Conservation (phyloP, 2,329 filamentous ascomycete genomes). For the Orbilia javanica region DNA sequence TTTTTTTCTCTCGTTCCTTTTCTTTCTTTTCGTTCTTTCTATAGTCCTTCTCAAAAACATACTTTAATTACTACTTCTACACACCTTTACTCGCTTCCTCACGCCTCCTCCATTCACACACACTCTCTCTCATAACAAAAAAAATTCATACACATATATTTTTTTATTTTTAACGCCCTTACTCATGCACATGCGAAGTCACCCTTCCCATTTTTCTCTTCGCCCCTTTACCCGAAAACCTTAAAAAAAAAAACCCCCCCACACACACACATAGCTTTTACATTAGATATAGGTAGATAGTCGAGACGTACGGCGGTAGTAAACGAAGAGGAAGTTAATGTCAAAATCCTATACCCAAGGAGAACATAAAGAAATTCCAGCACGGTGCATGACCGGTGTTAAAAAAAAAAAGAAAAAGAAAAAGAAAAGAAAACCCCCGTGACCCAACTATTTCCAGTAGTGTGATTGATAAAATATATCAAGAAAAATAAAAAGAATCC, state of each 20-base stretch:
- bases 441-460: no score
- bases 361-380: no score
- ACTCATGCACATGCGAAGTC: background rate
- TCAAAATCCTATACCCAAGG: background rate
- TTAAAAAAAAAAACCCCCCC: background rate
- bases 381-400: no score
- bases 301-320: background rate
- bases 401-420: no score
- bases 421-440: background rate
- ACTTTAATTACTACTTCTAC: conserved; percentile 12
- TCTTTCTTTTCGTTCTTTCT: conserved; percentile 4
- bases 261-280: no score
- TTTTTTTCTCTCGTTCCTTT: conserved; percentile 2
- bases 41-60: background rate
- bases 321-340: background rate
- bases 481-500: no score
- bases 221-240: background rate
- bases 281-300: conserved; percentile 11
- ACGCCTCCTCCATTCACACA: no score
- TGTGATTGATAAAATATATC: no score
- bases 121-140: background rate
- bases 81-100: no score
- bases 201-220: no score
- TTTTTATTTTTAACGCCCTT: background rate
- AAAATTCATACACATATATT: background rate